Evolutionary conservation across 768 basidiomycete genomes (phyloP).

Genomic region (Serendipita indica): DNA sequence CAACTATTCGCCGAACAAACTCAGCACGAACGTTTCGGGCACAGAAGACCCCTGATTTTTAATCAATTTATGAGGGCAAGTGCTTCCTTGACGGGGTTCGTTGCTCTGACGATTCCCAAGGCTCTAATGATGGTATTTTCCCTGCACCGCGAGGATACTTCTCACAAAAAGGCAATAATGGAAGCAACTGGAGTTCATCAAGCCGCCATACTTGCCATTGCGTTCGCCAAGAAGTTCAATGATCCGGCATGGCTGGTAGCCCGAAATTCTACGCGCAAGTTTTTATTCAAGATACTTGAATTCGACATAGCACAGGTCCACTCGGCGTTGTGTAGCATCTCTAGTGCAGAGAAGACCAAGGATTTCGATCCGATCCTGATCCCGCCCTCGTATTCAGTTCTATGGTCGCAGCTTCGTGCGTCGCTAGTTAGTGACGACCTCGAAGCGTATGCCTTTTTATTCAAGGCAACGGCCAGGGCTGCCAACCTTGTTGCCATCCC

Average conservation of each 20-base stretch:
- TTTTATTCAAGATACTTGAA: slow-evolving; percentile 23
- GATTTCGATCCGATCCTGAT: neutral
- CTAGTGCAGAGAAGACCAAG: neutral
- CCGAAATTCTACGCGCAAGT: slow-evolving; percentile 27
- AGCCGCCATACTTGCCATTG: slow-evolving; percentile 31
- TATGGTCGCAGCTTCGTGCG: neutral
- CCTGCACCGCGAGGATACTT: no score
- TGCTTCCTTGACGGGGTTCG: slow-evolving; percentile 10
- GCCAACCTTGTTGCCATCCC: slow-evolving; percentile 45
- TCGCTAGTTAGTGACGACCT: slow-evolving; percentile 40
- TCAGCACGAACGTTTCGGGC: slow-evolving; percentile 59
- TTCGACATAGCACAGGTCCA: slow-evolving; percentile 17
- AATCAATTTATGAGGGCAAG: slow-evolving; percentile 48
- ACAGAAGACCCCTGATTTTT: slow-evolving; percentile 45
- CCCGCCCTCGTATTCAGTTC: neutral
- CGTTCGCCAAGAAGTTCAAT: slow-evolving; percentile 29
- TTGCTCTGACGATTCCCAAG: no score
- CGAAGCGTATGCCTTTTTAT: slow-evolving; percentile 41
- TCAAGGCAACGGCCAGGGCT: slow-evolving; percentile 41
- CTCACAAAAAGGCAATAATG: slow-evolving; percentile 24
- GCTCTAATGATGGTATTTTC: no score
- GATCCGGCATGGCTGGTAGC: slow-evolving; percentile 30
- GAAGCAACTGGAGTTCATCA: slow-evolving; percentile 38
- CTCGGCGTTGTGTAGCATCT: neutral
- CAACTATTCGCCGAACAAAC: slow-evolving; percentile 67